Evolutionary conservation across 352 stramenopile species (phyloP), one percentile per base, ranked within the genome.

Genomic region (Blastocystis sp.): DNA sequence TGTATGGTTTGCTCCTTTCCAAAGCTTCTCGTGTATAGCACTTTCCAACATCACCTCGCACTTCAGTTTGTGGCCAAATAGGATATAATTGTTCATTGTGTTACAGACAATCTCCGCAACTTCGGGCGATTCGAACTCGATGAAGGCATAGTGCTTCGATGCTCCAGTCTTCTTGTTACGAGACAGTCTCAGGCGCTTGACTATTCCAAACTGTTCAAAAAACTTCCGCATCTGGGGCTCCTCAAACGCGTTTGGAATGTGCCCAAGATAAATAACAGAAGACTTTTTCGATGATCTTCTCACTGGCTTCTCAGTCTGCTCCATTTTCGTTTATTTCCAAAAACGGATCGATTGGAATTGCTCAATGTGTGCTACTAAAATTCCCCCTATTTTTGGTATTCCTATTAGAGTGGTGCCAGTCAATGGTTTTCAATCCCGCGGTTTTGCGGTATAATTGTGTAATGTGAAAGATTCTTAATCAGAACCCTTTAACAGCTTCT

Each of bases 131-230:
- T 94, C 93, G 88, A 98, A 98, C 92, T 98, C 92, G 62, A 98
- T 93, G 93, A 98, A 98, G 29, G 94, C 96, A 91, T 98, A 98
- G 82, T 97, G 95, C 91, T 97, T 96, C 50, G 95, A 96, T 80
- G 90, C 90, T 56, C 96, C 96, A 66, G 94, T 96, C 91, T 96
- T 95, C 91, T 96, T 96, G 80, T 95, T 98, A 77, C 96, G 95
- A 76, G 94, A 98, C 23, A 98, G 90, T 26, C 94, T 92, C 73
- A 98, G 92, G 75, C 94, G 92, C 26, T 92, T 93, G 39, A 98
- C 94, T 43, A 93, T 91, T 79, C 96, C 96, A 90, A 98, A 98
- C 92, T 98, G 96, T 87, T 95, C 94, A 70, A 98, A 95, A 92
- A 98, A 98, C 29, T 92, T 93, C 61, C 91, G 91, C 90, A 98